These are phyloP conservation scores for Zymoseptoria tritici DNA, from an alignment of 2,329 filamentous ascomycete species.

Conservation along the genomic window DNA sequence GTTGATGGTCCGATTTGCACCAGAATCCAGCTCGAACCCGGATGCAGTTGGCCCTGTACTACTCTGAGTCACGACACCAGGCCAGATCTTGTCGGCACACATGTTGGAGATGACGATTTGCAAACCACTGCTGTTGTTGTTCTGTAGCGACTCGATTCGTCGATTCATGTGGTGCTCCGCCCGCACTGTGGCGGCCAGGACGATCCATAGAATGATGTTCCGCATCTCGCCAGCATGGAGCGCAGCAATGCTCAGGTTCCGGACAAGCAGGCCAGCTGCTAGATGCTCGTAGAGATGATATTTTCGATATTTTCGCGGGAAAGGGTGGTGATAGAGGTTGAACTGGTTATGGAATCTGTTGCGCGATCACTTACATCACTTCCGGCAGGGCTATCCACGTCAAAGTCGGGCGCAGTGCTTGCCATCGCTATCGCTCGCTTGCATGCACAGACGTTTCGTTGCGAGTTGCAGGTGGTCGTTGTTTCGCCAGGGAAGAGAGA, in stretches of 20 bases:
- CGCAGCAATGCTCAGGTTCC: neutral
- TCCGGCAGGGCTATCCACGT: neutral
- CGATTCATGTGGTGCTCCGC: constrained; percentile 28
- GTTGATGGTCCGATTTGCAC: constrained; percentile 52
- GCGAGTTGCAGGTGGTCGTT: neutral
- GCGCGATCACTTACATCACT: neutral
- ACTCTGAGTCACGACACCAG: constrained; percentile 65
- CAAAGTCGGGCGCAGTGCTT: neutral
- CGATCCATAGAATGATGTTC: neutral
- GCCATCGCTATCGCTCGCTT: neutral
- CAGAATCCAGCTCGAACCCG: constrained; percentile 57
- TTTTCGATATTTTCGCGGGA: neutral
- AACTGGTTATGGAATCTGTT: neutral
- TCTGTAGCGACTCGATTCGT: constrained; percentile 21
- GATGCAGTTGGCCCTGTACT: constrained; percentile 59
- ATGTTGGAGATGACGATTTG: constrained; percentile 65
- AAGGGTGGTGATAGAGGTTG: neutral
- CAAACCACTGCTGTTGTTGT: constrained; percentile 15
- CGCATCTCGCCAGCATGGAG: neutral
- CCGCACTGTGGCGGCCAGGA: constrained; percentile 24
- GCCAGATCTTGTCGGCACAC: constrained; percentile 66
- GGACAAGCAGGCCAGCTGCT: neutral
- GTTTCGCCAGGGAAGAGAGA: neutral
- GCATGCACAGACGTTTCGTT: neutral
- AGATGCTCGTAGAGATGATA: neutral